Evolutionary conservation across 1,139 yeast species (phyloP), one percentile per base, ranked within the genome.

Genomic region (Arxiozyma telluris): DNA sequence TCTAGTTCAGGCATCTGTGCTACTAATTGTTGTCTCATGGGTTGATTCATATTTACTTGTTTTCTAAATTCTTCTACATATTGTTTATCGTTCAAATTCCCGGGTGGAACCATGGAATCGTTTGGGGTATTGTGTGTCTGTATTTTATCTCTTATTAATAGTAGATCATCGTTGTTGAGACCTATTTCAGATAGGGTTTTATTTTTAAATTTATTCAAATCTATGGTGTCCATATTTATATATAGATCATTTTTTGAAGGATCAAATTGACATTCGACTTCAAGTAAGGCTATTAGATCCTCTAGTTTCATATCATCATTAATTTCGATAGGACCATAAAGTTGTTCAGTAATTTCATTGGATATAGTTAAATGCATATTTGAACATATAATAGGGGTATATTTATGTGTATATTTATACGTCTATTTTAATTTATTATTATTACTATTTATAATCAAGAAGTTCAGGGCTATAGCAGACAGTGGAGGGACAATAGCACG

Each of bases 231-330:
- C 52, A 79, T 79, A 58, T 83, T 75, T 61, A 73, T 74, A 38
- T 73, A 67, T 51, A 87, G 62, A 17, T 76, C 68, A 64, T 84
- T 87, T 23, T 71, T 63, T 0, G 61, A 58, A 3, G 80, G 73
- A 7, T 74, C 73, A 42, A 84, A 76, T 25, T 74, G 77, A 22
- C 89, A 79, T 64, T 90, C 96, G 1, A 89, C 83, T 59, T 84
- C 89, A 7, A 91, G 68, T 59, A 86, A 83, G 0, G 95, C 96
- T 57, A 81, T 77, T 62, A 91, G 78, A 66, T 90, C 96, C 17
- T 69, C 76, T 9, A 89, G 67, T 0, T 81, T 66, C 74, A 90
- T 78, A 21, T 84, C 84, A 1, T 74, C 79, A 2, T 90, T 81
- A 30, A 71, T 59, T 46, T 72, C 75, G 3, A 71, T 54, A 1